Evolutionary conservation across 352 stramenopile species (phyloP).

Genomic region (Globisporangium alternatum): DNA sequence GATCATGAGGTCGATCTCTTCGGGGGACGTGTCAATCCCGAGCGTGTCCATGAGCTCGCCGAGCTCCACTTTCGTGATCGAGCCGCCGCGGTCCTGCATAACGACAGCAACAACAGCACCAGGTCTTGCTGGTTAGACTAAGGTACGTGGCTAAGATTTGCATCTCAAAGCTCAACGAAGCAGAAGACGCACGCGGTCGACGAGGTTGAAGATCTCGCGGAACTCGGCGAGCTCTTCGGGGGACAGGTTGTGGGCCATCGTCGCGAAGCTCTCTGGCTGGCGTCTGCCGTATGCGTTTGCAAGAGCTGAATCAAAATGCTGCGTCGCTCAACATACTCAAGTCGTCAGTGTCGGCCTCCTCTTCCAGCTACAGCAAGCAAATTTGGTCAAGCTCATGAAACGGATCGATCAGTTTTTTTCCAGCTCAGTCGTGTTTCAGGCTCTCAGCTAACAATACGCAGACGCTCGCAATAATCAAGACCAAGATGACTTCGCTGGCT

Average conservation of each 20-base stretch:
- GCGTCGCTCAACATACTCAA: background rate
- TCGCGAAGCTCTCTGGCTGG: background rate
- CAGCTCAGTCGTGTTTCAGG: background rate
- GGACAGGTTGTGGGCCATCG: constrained; percentile 64
- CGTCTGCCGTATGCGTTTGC: background rate
- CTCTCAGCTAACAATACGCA: background rate
- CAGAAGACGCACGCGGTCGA: constrained; percentile 69
- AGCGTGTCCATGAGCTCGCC: constrained; percentile 93
- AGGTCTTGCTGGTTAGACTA: background rate
- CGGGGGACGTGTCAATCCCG: constrained; percentile 89
- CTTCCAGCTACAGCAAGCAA: background rate
- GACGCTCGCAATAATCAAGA: background rate
- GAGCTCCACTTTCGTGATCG: constrained; percentile 93
- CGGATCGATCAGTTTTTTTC: background rate
- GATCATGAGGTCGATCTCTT: constrained; percentile 96
- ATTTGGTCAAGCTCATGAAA: background rate
- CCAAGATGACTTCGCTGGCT: background rate
- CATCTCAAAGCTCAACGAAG: background rate
- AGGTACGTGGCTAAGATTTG: background rate
- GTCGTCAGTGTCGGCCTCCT: background rate
- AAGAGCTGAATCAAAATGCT: background rate
- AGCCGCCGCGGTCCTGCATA: constrained; percentile 86
- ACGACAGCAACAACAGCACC: background rate
- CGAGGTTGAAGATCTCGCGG: constrained; percentile 94
- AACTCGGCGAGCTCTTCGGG: constrained; percentile 89